Evolutionary conservation across 768 basidiomycete species (phyloP).

Genomic region (Podaxis carcinomalis): DNA sequence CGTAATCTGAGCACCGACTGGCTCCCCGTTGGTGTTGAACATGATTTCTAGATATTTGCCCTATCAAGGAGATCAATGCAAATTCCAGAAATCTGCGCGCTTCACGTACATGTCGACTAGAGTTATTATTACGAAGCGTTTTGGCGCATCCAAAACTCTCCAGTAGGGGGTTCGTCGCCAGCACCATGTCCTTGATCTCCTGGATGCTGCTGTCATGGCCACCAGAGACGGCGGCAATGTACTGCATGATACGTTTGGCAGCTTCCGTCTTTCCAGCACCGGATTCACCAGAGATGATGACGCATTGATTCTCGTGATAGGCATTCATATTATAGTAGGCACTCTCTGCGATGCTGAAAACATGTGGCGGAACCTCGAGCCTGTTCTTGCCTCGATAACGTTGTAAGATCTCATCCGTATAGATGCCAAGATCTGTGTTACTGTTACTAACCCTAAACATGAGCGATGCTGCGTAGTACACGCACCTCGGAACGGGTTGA

Average conservation of each 20-base stretch:
- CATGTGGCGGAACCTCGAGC: conserved; percentile 96
- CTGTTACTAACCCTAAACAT: conserved; percentile 9
- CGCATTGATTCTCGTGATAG: conserved; percentile 99
- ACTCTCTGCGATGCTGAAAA: conserved; percentile 94
- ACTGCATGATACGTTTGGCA: conserved; percentile 99
- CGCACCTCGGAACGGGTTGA: conserved; percentile 93
- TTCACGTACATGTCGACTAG: conserved; percentile 86
- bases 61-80: conserved; percentile 36
- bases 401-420: conserved; percentile 83
- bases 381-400: conserved; percentile 95
- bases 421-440: conserved; percentile 87
- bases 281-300: conserved; percentile 98
- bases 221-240: conserved; percentile 95
- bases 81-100: background rate
- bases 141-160: conserved; percentile 99
- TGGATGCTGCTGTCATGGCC: conserved; percentile 88
- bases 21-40: conserved; percentile 92
- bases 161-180: conserved; percentile 94
- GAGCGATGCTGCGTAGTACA: background rate
- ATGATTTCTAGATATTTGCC: conserved; percentile 99
- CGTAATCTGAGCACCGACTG: conserved; percentile 96
- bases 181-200: conserved; percentile 99
- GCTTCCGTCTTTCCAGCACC: conserved; percentile 99
- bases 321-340: conserved; percentile 99
- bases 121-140: conserved; percentile 98